Percentiles rank a stretch among this genome's conserved stretches.
Conservation (phyloP, 108 stramenopile genomes). For the Fistulifera pelliculosa region DNA sequence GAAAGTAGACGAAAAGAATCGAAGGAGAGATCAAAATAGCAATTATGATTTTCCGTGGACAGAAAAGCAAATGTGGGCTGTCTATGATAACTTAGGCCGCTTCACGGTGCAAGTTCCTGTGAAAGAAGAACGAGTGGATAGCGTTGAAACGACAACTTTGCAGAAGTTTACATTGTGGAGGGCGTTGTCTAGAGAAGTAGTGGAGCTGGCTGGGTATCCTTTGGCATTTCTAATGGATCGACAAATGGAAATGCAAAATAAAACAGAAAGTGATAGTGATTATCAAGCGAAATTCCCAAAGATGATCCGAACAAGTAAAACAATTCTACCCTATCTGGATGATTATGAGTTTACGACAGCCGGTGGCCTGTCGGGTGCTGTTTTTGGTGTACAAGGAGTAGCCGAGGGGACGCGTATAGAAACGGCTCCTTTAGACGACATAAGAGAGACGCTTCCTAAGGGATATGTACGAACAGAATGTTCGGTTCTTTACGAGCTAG, state of each 20-base stretch:
- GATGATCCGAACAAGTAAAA: conserved; percentile 6
- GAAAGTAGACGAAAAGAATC: no score
- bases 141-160: not conserved
- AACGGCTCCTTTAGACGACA: conserved; percentile 35
- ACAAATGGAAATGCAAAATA: conserved; percentile 6
- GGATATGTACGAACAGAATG: conserved; percentile 50
- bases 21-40: conserved; percentile 2
- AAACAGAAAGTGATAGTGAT: not conserved
- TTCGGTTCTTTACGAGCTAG: conserved; percentile 53
- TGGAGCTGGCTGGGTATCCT: conserved; percentile 66
- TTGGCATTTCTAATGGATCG: conserved; percentile 40
- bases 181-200: conserved; percentile 49
- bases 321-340: conserved; percentile 58
- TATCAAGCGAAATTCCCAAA: not conserved
- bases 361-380: conserved; percentile 53
- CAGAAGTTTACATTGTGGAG: conserved; percentile 53
- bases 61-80: conserved; percentile 49
- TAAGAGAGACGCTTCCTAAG: conserved; percentile 48
- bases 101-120: conserved; percentile 42
- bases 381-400: conserved; percentile 59
- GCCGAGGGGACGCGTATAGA: conserved; percentile 64
- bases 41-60: conserved; percentile 54
- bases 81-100: conserved; percentile 43
- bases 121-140: not conserved
- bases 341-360: conserved; percentile 53